Conservation (phyloP, 805 yeast species). For the Starmerella tilneyi region DNA sequence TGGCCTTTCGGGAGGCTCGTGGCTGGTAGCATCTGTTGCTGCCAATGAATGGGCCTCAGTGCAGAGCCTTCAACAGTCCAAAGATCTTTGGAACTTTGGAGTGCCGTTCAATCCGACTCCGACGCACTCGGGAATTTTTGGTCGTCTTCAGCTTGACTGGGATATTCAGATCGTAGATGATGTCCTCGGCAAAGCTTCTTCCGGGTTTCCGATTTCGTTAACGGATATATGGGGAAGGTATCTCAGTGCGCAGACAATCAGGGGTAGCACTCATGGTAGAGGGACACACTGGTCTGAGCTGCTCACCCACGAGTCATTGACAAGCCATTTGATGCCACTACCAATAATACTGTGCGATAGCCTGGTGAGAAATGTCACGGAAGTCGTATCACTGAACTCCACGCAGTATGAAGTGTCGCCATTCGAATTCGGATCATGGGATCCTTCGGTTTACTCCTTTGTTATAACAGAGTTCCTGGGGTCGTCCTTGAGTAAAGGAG, state of each 20-base stretch:
- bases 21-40: constrained; percentile 63
- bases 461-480: constrained; percentile 15
- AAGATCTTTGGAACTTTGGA: constrained; percentile 57
- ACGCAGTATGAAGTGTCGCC: constrained; percentile 48
- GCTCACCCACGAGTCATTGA: constrained; percentile 45
- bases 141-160: constrained; percentile 38
- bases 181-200: constrained; percentile 44
- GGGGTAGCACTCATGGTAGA: constrained; percentile 50
- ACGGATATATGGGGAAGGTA: constrained; percentile 81
- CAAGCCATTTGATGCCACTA: constrained; percentile 61
- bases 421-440: constrained; percentile 80
- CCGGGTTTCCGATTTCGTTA: constrained; percentile 58
- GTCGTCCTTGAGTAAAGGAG: constrained; percentile 50
- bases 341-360: constrained; percentile 47
- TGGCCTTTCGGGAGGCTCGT: constrained; percentile 77
- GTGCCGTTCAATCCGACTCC: constrained; percentile 52
- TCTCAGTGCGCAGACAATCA: constrained; percentile 62
- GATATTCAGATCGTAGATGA: constrained; percentile 36
- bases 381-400: constrained; percentile 55
- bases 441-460: constrained; percentile 57
- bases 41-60: constrained; percentile 66
- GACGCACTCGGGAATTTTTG: constrained; percentile 45
- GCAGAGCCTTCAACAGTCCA: constrained; percentile 42
- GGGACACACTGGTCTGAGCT: constrained; percentile 53
- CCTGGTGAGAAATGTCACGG: constrained; percentile 44